These are phyloP conservation scores for Ganoderma boninense DNA, from an alignment of 1,284 basidiomycete species.

Conservation along the genomic window DNA sequence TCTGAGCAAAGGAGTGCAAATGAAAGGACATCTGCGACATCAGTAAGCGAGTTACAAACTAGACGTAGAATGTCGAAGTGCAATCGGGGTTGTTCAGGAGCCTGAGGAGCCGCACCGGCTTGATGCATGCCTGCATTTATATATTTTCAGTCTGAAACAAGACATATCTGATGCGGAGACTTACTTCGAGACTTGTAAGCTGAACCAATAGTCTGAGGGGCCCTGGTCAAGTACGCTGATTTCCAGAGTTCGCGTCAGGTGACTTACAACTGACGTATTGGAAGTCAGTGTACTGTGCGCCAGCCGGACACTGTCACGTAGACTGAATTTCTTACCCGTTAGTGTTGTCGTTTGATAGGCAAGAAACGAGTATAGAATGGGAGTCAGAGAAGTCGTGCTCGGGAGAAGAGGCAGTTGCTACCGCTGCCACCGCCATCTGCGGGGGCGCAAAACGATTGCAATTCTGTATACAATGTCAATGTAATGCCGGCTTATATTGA, in stretches of 20 bases:
- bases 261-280: not conserved
- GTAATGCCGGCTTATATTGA: no score
- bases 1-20: not conserved
- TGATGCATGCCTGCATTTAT: not conserved
- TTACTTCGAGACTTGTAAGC: not conserved
- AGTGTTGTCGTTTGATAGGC: no score
- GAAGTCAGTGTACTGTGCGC: not conserved
- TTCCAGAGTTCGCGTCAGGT: not conserved
- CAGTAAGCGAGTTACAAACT: not conserved
- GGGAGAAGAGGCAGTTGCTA: no score
- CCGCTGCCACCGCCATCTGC: no score
- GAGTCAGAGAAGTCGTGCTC: no score
- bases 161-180: not conserved
- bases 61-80: not conserved
- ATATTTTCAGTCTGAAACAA: not conserved
- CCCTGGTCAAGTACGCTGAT: not conserved
- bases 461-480: no score
- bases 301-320: no score
- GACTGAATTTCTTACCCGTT: no score
- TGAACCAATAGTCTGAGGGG: no score
- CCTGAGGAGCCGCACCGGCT: not conserved
- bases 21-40: not conserved
- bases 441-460: no score
- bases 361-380: no score
- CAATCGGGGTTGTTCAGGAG: not conserved